Conservation (phyloP, 2,329 filamentous ascomycete species). For the Biscogniauxia sp. region DNA sequence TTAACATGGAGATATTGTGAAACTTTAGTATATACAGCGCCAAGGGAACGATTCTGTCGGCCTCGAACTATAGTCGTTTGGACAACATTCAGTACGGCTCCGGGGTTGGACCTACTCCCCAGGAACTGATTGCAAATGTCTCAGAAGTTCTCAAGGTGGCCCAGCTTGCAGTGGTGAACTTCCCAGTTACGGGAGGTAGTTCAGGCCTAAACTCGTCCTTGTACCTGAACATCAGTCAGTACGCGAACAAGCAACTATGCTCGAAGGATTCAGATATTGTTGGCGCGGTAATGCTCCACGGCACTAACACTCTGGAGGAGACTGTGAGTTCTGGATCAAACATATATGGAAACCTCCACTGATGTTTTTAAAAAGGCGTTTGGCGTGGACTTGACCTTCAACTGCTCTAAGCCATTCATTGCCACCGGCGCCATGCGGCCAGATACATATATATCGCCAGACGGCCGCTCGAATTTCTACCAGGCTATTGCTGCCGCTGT, state of each 20-base stretch:
- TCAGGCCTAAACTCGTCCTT: conserved; percentile 32
- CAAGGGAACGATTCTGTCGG: conserved; percentile 33
- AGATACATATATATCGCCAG: conserved; percentile 51
- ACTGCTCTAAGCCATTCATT: conserved; percentile 51
- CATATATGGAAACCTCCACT: neutral
- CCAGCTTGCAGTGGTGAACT: conserved; percentile 30
- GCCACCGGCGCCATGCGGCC: conserved; percentile 55
- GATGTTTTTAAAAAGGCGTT: conserved; percentile 37
- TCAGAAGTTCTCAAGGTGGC: conserved; percentile 32
- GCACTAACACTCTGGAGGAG: conserved; percentile 49
- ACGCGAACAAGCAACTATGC: conserved; percentile 33
- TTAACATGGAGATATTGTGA: neutral
- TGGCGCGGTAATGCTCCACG: conserved; percentile 33
- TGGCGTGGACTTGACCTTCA: conserved; percentile 50
- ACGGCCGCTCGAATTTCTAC: conserved; percentile 52
- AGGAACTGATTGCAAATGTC: conserved; percentile 31
- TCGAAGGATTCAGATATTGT: conserved; percentile 30
- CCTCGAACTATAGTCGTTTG: conserved; percentile 34
- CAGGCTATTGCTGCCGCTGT: conserved; percentile 50
- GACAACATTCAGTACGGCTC: conserved; percentile 34
- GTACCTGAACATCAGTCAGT: conserved; percentile 32
- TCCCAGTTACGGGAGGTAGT: conserved; percentile 28
- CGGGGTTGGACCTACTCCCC: conserved; percentile 23
- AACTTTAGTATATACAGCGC: conserved; percentile 24
- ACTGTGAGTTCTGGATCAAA: conserved; percentile 29